phyloP scores from a whole-genome alignment of 163 green algal genomes.

The Chloroidium sp. region DNA sequence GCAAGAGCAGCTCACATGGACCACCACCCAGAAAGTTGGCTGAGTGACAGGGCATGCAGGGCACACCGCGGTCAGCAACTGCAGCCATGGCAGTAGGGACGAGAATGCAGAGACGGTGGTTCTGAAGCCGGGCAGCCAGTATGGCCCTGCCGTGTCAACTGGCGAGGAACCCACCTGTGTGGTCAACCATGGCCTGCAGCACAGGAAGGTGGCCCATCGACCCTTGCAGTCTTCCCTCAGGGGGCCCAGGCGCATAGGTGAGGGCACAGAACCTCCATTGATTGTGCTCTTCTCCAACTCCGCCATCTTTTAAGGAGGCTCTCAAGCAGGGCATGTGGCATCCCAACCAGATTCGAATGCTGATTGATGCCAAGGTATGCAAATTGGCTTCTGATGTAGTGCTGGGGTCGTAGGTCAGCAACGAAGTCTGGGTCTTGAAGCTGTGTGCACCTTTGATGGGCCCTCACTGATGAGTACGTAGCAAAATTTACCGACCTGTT shows the following conservation, averaged over 20 bases:
- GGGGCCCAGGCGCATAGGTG: not conserved
- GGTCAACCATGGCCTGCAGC: not conserved
- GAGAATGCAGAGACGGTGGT: slow-evolving; percentile 20
- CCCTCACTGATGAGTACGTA: too few species aligned
- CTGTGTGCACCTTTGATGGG: too few species aligned
- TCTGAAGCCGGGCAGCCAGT: slow-evolving; percentile 1
- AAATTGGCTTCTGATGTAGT: too few species aligned
- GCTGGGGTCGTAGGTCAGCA: too few species aligned
- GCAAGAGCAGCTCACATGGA: too few species aligned
- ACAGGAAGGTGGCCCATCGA: not conserved
- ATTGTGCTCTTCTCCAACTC: not conserved
- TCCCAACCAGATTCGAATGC: too few species aligned
- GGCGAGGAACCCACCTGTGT: not conserved
- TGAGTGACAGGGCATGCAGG: not conserved
- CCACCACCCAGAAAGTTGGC: too few species aligned
- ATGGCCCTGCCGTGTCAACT: not conserved
- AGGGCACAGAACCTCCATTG: not conserved
- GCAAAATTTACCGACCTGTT: too few species aligned
- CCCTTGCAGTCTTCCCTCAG: not conserved
- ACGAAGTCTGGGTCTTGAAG: too few species aligned
- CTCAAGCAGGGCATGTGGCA: too few species aligned
- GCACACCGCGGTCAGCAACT: slow-evolving; percentile 6
- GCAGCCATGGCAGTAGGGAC: slow-evolving; percentile 3
- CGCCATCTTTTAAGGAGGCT: too few species aligned
- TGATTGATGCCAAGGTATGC: too few species aligned